A percentile compares a stretch with the other conserved stretches of the same genome.
Evolutionary conservation across 306 rosid species (phyloP).

Genomic region (Quillaja saponaria): DNA sequence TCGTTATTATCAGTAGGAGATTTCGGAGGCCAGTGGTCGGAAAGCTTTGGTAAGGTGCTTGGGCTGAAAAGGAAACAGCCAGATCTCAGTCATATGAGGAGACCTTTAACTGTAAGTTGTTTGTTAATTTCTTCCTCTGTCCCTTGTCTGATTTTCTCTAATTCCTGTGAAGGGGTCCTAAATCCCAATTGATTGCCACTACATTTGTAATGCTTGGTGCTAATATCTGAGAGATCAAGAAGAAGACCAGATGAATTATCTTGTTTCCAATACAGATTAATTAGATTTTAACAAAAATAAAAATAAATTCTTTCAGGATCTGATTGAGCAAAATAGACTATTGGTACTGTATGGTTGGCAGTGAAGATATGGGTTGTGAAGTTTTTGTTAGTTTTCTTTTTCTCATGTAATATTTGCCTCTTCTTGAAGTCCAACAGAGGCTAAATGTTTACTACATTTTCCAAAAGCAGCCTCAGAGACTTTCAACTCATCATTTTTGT

Average conservation of each 20-base stretch:
- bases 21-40: not conserved
- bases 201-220: not conserved
- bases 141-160: constrained; percentile 8
- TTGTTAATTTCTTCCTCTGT: constrained; percentile 20
- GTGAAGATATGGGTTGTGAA: constrained; percentile 17
- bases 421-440: constrained; percentile 8
- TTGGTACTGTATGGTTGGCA: not conserved
- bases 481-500: constrained; percentile 18
- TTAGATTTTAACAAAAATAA: not conserved
- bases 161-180: not conserved
- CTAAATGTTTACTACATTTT: constrained; percentile 5
- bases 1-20: constrained; percentile 18
- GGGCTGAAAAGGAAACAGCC: constrained; percentile 32
- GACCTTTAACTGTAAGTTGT: constrained; percentile 52
- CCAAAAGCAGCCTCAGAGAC: constrained; percentile 30
- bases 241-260: constrained; percentile 14
- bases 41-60: constrained; percentile 21
- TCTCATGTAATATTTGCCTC: not conserved
- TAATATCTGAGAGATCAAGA: constrained; percentile 23
- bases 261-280: constrained; percentile 15
- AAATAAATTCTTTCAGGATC: constrained; percentile 20
- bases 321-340: not conserved
- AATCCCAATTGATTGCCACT: not conserved
- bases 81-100: constrained; percentile 74
- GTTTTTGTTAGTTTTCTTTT: not conserved